These are phyloP conservation scores for Talaromyces funiculosus DNA, from an alignment of 2,329 filamentous ascomycete genomes.

Conservation along the genomic window DNA sequence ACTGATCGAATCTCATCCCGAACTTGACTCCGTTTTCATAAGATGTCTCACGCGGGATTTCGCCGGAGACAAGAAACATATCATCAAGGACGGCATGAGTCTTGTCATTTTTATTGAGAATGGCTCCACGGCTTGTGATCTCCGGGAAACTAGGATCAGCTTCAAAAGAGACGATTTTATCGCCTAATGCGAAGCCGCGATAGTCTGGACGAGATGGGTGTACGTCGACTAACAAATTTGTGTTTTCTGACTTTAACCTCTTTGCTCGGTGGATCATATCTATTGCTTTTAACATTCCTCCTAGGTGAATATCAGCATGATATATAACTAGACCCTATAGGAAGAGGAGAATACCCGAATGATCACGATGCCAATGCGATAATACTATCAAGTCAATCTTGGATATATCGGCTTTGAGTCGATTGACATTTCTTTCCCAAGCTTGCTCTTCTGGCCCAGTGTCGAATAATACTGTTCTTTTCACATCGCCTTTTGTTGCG, in stretches of 20 bases:
- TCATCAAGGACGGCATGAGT: constrained; percentile 45
- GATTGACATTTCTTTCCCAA: constrained; percentile 47
- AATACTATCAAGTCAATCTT: constrained; percentile 46
- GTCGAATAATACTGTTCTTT: constrained; percentile 50
- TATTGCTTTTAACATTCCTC: constrained; percentile 48
- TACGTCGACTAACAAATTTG: constrained; percentile 42
- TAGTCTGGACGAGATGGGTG: constrained; percentile 50
- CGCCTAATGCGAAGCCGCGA: constrained; percentile 42
- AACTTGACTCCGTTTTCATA: constrained; percentile 47
- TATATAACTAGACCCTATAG: background rate
- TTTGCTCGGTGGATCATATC: constrained; percentile 43
- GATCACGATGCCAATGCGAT: constrained; percentile 53
- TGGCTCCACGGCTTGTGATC: constrained; percentile 40
- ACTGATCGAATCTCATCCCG: constrained; percentile 40
- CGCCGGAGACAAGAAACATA: constrained; percentile 50
- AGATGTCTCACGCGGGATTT: constrained; percentile 45
- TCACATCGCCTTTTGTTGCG: constrained; percentile 39
- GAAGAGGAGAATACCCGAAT: constrained; percentile 38
- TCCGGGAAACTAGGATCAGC: constrained; percentile 50
- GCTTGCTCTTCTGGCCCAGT: constrained; percentile 48
- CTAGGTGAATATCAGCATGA: constrained; percentile 17
- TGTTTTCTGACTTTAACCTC: constrained; percentile 17
- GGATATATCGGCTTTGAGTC: constrained; percentile 40
- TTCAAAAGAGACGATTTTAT: constrained; percentile 45
- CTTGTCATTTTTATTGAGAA: constrained; percentile 34